These are phyloP conservation scores for Trichosporon sp. DNA, from an alignment of 1,284 basidiomycete genomes.

Conservation along the genomic window DNA sequence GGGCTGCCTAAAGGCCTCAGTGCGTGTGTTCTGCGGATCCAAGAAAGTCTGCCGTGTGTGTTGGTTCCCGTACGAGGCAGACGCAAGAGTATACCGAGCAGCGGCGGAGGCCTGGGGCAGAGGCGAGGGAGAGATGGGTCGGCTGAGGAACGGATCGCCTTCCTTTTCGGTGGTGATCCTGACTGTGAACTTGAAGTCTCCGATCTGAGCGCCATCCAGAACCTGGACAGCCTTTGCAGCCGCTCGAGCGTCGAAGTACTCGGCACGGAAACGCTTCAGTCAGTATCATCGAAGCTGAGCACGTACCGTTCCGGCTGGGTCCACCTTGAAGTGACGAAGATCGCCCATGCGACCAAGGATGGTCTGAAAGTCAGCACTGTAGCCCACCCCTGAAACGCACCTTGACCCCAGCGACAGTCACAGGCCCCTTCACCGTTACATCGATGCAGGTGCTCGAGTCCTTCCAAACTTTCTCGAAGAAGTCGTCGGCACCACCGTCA, in stretches of 20 bases:
- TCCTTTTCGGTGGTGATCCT: neutral
- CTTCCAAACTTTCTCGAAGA: slow-evolving; percentile 22
- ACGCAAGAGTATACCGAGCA: neutral
- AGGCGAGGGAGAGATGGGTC: slow-evolving; percentile 9
- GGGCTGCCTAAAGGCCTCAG: neutral
- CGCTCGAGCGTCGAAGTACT: slow-evolving; percentile 38
- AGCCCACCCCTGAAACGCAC: slow-evolving; percentile 10
- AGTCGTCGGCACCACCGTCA: slow-evolving; percentile 15
- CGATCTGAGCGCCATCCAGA: slow-evolving; percentile 24
- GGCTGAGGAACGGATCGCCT: slow-evolving; percentile 15
- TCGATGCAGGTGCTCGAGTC: slow-evolving; percentile 16
- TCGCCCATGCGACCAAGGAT: neutral
- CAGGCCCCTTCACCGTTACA: neutral
- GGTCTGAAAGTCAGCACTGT: neutral
- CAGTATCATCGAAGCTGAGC: slow-evolving; percentile 12
- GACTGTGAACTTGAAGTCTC: slow-evolving; percentile 16
- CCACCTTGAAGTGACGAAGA: neutral
- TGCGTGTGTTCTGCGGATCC: neutral
- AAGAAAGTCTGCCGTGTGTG: neutral
- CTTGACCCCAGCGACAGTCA: slow-evolving; percentile 15
- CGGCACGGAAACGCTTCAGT: slow-evolving; percentile 33
- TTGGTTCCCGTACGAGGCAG: slow-evolving; percentile 19
- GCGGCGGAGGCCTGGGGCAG: neutral
- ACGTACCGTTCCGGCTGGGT: neutral
- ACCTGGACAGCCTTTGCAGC: slow-evolving; percentile 26